A percentile compares a stretch with the other conserved stretches of the same genome.
Evolutionary conservation across 2,329 filamentous ascomycete species (phyloP).

Genomic region (Tolypocladium ovalisporum): DNA sequence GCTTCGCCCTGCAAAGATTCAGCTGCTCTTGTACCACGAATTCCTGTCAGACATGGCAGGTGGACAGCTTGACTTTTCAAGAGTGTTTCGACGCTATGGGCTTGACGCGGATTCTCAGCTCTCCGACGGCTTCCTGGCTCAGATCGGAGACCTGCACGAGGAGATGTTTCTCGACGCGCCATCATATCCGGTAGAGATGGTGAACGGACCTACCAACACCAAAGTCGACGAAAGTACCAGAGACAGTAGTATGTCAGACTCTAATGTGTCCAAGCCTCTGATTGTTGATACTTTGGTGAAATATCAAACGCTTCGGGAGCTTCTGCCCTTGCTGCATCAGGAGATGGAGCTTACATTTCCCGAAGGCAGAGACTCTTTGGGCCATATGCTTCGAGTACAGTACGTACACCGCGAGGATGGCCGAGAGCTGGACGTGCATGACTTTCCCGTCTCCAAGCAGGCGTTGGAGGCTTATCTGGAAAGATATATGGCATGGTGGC

Average conservation of each 20-base stretch:
- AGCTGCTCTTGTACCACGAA: slow-evolving; percentile 82
- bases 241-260: too few species aligned
- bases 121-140: slow-evolving; percentile 67
- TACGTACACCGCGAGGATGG: slow-evolving; percentile 44
- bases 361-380: slow-evolving; percentile 33
- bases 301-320: slow-evolving; percentile 36
- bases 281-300: slow-evolving; percentile 22
- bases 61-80: slow-evolving; percentile 56
- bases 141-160: slow-evolving; percentile 59
- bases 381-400: slow-evolving; percentile 40
- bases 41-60: slow-evolving; percentile 69
- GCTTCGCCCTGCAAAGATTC: slow-evolving; percentile 69
- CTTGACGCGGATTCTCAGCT: slow-evolving; percentile 57
- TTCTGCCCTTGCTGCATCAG: slow-evolving; percentile 31
- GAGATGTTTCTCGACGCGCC: slow-evolving; percentile 45
- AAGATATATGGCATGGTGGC: slow-evolving; percentile 79
- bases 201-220: background rate
- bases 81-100: slow-evolving; percentile 60
- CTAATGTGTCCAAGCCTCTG: background rate
- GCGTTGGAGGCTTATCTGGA: slow-evolving; percentile 55
- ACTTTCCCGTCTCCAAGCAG: slow-evolving; percentile 56
- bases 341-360: slow-evolving; percentile 44
- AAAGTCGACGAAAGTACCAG: background rate
- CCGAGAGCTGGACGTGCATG: slow-evolving; percentile 38
- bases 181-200: slow-evolving; percentile 20